Evolutionary conservation across 345 rosid species (phyloP).

Genomic region (Punica granatum): DNA sequence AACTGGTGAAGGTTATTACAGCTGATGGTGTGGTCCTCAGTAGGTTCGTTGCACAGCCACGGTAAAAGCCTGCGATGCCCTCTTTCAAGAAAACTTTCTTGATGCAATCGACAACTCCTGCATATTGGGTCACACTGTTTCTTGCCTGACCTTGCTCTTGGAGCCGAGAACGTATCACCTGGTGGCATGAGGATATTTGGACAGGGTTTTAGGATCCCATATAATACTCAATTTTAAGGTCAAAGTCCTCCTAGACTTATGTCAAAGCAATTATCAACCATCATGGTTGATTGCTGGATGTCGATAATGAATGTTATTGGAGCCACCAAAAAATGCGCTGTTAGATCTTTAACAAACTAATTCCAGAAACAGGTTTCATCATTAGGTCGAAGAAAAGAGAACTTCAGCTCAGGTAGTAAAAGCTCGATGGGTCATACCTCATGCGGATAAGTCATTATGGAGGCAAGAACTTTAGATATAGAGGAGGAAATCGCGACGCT

Average conservation of each 20-base stretch:
- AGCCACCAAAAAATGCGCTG: neutral
- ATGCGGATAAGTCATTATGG: constrained; percentile 81
- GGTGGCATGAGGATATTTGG: constrained; percentile 2
- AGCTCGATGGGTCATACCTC: constrained; percentile 41
- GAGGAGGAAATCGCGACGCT: constrained; percentile 79
- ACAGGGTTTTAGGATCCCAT: neutral
- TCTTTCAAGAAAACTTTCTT: constrained; percentile 66
- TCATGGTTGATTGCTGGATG: neutral
- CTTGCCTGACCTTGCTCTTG: constrained; percentile 88
- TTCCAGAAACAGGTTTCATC: neutral
- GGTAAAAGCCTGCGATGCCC: constrained; percentile 71
- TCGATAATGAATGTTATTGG: neutral
- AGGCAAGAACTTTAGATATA: constrained; percentile 71
- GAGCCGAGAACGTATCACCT: constrained; percentile 77
- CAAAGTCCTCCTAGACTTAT: neutral
- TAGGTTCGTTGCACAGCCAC: constrained; percentile 89
- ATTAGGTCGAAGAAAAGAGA: too few relatives aligned
- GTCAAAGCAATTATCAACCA: neutral
- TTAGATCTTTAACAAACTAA: neutral
- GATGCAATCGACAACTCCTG: constrained; percentile 67
- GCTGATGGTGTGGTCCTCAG: constrained; percentile 88
- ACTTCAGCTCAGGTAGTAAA: neutral
- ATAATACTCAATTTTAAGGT: neutral
- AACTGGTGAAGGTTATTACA: constrained; percentile 91
- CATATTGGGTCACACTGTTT: constrained; percentile 37